These are phyloP conservation scores for Keithomyces neogunnii DNA, from an alignment of 2,329 filamentous ascomycete species.

Conservation along the genomic window DNA sequence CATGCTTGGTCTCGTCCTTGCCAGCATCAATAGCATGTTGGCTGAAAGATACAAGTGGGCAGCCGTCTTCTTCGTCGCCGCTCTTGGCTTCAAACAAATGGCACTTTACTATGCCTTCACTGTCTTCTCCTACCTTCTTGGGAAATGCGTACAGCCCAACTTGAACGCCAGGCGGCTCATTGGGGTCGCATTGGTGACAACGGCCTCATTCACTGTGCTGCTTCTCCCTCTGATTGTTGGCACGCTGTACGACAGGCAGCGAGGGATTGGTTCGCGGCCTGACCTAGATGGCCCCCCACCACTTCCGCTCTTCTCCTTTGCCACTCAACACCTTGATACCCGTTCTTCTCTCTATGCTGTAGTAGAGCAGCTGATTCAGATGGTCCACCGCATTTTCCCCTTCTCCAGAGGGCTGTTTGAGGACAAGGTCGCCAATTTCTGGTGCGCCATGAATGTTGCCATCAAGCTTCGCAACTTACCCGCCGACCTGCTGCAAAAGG, in stretches of 20 bases:
- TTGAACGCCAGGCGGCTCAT: slow-evolving; percentile 61
- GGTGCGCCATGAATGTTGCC: slow-evolving; percentile 86
- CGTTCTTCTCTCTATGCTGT: slow-evolving; percentile 65
- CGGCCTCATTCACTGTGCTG: slow-evolving; percentile 64
- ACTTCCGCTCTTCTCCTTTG: slow-evolving; percentile 51
- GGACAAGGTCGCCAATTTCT: slow-evolving; percentile 97
- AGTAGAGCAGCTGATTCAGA: slow-evolving; percentile 71
- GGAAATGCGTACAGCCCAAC: slow-evolving; percentile 71
- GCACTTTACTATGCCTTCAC: slow-evolving; percentile 92
- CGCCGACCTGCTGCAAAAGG: slow-evolving; percentile 61
- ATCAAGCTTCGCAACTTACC: slow-evolving; percentile 78
- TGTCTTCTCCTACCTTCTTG: slow-evolving; percentile 85
- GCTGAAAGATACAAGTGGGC: slow-evolving; percentile 81
- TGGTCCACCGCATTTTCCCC: slow-evolving; percentile 88
- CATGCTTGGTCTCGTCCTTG: slow-evolving; percentile 87
- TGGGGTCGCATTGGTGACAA: slow-evolving; percentile 65
- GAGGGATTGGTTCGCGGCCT: slow-evolving; percentile 49
- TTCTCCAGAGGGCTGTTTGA: slow-evolving; percentile 95
- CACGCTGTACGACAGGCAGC: slow-evolving; percentile 58
- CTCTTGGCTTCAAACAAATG: slow-evolving; percentile 99
- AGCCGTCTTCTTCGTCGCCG: slow-evolving; percentile 85
- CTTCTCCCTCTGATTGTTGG: slow-evolving; percentile 69
- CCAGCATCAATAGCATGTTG: slow-evolving; percentile 80
- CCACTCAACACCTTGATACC: slow-evolving; percentile 52
- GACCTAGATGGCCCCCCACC: slow-evolving; percentile 50